Conservation (phyloP, 148 eudicot genomes). For the Rhododendron griersonianum region DNA sequence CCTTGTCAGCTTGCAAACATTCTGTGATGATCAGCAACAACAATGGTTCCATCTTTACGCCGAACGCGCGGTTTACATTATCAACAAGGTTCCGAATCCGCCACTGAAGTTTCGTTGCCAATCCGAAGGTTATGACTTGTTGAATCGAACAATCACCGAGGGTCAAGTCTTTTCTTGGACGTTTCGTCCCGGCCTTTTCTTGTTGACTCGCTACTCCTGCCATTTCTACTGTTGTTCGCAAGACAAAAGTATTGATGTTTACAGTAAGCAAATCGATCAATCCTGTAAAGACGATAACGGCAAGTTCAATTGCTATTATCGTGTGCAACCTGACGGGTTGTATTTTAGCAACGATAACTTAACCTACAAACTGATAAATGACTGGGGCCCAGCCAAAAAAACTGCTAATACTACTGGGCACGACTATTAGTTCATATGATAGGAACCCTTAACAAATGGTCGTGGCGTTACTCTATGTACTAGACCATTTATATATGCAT, state of each 20-base stretch:
- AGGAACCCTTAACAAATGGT: neutral
- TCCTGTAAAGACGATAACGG: neutral
- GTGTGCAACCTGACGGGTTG: neutral
- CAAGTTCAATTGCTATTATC: neutral
- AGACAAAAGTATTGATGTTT: neutral
- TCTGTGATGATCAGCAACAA: neutral
- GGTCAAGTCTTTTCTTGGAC: neutral
- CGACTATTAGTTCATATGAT: neutral
- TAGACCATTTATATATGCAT: neutral
- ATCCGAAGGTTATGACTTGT: neutral
- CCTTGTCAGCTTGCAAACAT: neutral
- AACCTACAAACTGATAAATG: neutral
- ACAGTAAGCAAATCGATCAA: neutral
- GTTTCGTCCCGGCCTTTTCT: neutral
- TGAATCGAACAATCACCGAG: neutral
- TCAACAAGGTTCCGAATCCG: neutral
- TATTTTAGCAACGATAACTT: neutral
- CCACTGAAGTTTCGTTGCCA: neutral
- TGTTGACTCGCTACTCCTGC: neutral
- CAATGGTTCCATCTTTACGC: neutral
- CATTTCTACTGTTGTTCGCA: neutral
- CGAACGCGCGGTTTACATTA: neutral
- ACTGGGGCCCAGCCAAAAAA: neutral
- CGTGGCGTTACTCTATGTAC: neutral
- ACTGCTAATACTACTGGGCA: neutral